Evolutionary conservation across 768 basidiomycete species (phyloP).

Genomic region (Tulasnella sp.): DNA sequence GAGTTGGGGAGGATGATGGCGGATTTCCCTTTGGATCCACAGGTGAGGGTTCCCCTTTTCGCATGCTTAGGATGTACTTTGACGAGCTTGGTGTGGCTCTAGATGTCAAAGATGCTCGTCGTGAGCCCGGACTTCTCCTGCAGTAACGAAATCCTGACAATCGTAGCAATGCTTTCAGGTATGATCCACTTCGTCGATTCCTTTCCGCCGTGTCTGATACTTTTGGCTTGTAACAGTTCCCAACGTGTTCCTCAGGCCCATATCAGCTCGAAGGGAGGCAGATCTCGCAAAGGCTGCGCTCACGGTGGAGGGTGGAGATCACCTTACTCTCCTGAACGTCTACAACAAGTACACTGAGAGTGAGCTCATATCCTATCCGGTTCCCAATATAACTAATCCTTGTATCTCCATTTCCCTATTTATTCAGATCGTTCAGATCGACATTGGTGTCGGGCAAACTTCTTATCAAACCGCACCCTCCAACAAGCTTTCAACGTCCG

Average conservation of each 20-base stretch:
- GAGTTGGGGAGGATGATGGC: constrained; percentile 31
- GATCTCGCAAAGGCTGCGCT: constrained; percentile 31
- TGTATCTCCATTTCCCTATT: background rate
- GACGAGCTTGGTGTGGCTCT: background rate
- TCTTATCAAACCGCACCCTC: constrained; percentile 28
- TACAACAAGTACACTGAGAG: constrained; percentile 31
- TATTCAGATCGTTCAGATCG: constrained; percentile 27
- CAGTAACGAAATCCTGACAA: constrained; percentile 29
- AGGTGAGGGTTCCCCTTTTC: constrained; percentile 10
- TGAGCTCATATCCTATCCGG: too few relatives aligned
- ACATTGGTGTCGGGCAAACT: constrained; percentile 32
- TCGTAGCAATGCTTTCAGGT: constrained; percentile 31
- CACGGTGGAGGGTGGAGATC: constrained; percentile 31
- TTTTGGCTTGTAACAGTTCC: constrained; percentile 21
- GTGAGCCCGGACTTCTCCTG: constrained; percentile 29
- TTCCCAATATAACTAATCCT: too few relatives aligned
- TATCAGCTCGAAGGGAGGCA: constrained; percentile 27
- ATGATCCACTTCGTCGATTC: background rate
- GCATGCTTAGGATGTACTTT: background rate
- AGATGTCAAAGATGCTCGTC: constrained; percentile 32
- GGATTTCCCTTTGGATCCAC: constrained; percentile 33
- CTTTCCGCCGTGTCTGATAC: background rate
- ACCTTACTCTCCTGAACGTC: constrained; percentile 32
- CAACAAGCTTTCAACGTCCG: constrained; percentile 31
- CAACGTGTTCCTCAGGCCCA: constrained; percentile 30